These are phyloP conservation scores for Fusarium liriodendri DNA, from an alignment of 2,329 filamentous ascomycete species.

Conservation along the genomic window DNA sequence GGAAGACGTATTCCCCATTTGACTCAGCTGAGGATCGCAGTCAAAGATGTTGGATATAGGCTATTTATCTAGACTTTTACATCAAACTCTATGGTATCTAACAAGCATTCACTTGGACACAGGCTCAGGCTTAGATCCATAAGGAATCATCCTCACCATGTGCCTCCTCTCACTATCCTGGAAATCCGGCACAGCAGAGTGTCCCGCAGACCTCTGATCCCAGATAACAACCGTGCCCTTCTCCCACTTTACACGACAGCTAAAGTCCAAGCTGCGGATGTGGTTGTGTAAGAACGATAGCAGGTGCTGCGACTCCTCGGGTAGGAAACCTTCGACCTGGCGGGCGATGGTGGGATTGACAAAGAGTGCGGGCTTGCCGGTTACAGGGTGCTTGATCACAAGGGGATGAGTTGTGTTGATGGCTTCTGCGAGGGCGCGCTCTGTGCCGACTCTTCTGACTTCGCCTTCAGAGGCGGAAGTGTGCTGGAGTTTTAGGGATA, in stretches of 20 bases:
- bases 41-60: no score
- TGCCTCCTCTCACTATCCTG: conserved; percentile 45
- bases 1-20: no score
- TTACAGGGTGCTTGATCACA: conserved; percentile 45
- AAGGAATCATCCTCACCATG: conserved; percentile 47
- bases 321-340: conserved; percentile 43
- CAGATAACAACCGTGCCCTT: conserved; percentile 45
- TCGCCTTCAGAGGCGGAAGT: conserved; percentile 47
- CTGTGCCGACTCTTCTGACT: conserved; percentile 41
- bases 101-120: not conserved
- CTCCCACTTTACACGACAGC: conserved; percentile 46
- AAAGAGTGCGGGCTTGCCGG: conserved; percentile 41
- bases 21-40: no score
- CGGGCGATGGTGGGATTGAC: conserved; percentile 47
- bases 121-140: conserved; percentile 39
- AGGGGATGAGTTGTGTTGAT: conserved; percentile 45
- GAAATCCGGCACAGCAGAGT: conserved; percentile 47
- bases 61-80: not conserved
- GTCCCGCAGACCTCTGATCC: conserved; percentile 43
- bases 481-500: conserved; percentile 20
- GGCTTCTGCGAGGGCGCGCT: conserved; percentile 44
- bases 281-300: conserved; percentile 45
- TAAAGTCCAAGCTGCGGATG: conserved; percentile 46
- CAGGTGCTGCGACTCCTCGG: conserved; percentile 45
- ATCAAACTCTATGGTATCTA: not conserved